Percentiles rank a stretch among this genome's conserved stretches.
Conservation (phyloP, 768 basidiomycete species). For the Hericium alpestre region DNA sequence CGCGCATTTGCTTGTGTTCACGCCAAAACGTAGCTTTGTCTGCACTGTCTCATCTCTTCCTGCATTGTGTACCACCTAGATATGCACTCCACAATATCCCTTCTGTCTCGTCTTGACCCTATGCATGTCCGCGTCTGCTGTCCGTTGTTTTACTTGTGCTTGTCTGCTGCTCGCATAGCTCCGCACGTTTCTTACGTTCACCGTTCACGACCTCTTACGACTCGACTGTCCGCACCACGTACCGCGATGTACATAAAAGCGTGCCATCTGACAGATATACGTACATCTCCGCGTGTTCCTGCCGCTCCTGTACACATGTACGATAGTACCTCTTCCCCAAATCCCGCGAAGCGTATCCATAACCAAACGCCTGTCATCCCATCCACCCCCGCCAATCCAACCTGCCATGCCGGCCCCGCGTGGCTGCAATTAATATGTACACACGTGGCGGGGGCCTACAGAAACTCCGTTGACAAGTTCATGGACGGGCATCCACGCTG, state of each 20-base stretch:
- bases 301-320: too few relatives aligned
- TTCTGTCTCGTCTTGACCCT: slow-evolving; percentile 22
- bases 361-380: too few relatives aligned
- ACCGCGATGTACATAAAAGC: neutral
- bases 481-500: too few relatives aligned
- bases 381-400: too few relatives aligned
- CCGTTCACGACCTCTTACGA: neutral
- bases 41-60: slow-evolving; percentile 18
- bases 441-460: too few relatives aligned
- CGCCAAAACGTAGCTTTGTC: slow-evolving; percentile 13
- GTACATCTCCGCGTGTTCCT: neutral
- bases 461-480: too few relatives aligned
- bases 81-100: slow-evolving; percentile 36
- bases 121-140: slow-evolving; percentile 14
- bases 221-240: neutral
- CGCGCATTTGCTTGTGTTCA: too few relatives aligned
- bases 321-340: too few relatives aligned
- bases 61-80: slow-evolving; percentile 56
- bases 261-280: neutral
- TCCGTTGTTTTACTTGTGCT: slow-evolving; percentile 9
- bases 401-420: too few relatives aligned
- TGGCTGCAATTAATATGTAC: too few relatives aligned
- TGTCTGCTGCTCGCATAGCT: neutral
- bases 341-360: too few relatives aligned
- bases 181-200: neutral